phyloP scores from a whole-genome alignment of 768 basidiomycete species.

The Jaapia argillacea region DNA sequence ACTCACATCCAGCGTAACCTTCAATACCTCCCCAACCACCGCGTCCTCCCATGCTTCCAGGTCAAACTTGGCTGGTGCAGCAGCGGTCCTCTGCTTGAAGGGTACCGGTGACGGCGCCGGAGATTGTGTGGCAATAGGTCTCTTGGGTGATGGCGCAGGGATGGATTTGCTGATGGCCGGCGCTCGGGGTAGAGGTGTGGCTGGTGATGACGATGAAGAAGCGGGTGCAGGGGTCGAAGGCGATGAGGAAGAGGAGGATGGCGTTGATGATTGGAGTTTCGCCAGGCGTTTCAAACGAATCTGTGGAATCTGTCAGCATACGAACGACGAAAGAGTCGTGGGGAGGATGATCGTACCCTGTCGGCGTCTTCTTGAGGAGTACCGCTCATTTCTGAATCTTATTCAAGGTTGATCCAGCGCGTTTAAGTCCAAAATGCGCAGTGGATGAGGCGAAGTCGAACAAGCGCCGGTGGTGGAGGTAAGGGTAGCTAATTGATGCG shows the following conservation, averaged over 20 bases:
- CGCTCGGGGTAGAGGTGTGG: constrained; percentile 26
- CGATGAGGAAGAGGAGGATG: constrained; percentile 26
- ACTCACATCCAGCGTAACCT: constrained; percentile 67
- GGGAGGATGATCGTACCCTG: constrained; percentile 34
- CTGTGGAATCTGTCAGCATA: constrained; percentile 26
- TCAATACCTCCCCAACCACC: constrained; percentile 55
- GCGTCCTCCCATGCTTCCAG: constrained; percentile 65
- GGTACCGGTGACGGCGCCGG: constrained; percentile 19
- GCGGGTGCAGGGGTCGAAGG: constrained; percentile 16
- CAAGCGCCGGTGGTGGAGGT: no score
- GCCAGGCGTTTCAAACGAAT: constrained; percentile 90
- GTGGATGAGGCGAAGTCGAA: no score
- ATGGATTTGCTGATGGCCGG: constrained; percentile 19
- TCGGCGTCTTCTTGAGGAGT: constrained; percentile 72
- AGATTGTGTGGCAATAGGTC: constrained; percentile 20
- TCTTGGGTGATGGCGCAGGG: constrained; percentile 12
- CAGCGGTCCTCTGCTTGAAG: constrained; percentile 38
- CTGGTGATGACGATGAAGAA: constrained; percentile 9
- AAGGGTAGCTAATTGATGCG: no score
- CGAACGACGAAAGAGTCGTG: neutral
- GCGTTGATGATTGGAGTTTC: constrained; percentile 49
- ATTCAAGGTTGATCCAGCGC: no score
- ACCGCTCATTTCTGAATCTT: neutral
- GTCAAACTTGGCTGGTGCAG: constrained; percentile 34
- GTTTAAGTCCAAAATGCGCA: no score